phyloP scores from a whole-genome alignment of 1,284 basidiomycete genomes.

The Apiotrichum gamsii region DNA sequence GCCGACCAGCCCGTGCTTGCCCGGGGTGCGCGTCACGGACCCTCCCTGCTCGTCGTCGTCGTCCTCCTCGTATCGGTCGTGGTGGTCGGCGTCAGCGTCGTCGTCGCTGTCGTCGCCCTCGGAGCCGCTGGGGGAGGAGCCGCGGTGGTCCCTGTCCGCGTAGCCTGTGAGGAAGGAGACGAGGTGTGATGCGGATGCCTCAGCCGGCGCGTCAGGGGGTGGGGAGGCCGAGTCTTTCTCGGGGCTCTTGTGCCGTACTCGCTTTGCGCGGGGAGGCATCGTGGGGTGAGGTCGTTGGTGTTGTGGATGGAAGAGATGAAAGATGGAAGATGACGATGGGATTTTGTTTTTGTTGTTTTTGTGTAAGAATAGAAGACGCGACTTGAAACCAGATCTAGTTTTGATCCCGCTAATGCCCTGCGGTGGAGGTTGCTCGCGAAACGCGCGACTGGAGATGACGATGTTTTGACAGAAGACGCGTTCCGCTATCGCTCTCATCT shows the following conservation, averaged over 20 bases:
- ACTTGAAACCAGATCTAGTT: no score
- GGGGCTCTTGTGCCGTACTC: no score
- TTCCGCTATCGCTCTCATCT: not conserved
- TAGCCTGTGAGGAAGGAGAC: slow-evolving; percentile 43
- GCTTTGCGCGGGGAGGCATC: no score
- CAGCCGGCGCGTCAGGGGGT: no score
- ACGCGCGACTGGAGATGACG: slow-evolving; percentile 15
- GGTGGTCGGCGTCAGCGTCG: slow-evolving; percentile 25
- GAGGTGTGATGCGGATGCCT: slow-evolving; percentile 25
- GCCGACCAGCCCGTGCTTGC: slow-evolving; percentile 17
- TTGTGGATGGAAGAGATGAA: no score
- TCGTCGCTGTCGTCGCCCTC: slow-evolving; percentile 22
- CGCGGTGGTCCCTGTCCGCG: slow-evolving; percentile 18
- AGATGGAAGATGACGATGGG: no score
- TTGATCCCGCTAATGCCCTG: slow-evolving; percentile 4
- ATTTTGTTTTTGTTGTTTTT: slow-evolving; percentile 2
- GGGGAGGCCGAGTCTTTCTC: no score
- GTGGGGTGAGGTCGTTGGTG: no score
- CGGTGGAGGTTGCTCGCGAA: not conserved
- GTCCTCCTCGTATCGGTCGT: slow-evolving; percentile 18
- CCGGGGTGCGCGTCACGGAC: not conserved
- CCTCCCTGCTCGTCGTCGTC: slow-evolving; percentile 23
- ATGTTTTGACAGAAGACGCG: slow-evolving; percentile 10
- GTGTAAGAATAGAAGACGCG: no score
- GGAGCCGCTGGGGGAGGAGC: slow-evolving; percentile 14